Conservation (phyloP, 805 yeast species). For the Myxozyma monticola region DNA sequence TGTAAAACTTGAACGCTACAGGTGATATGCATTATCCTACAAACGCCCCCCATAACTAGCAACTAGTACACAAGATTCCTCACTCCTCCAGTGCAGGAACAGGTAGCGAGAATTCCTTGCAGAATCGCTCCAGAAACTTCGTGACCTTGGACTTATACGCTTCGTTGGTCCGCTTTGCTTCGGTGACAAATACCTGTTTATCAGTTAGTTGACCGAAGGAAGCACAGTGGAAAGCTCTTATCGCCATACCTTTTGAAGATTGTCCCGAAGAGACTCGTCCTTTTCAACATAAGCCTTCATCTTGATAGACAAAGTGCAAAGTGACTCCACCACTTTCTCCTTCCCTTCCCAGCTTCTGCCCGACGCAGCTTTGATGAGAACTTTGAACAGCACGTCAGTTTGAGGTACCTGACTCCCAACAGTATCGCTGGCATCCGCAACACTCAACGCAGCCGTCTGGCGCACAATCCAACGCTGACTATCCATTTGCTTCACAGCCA, state of each 20-base stretch:
- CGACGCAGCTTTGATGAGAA: conserved; percentile 58
- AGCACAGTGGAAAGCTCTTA: background rate
- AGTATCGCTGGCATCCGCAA: conserved; percentile 57
- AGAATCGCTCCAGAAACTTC: conserved; percentile 51
- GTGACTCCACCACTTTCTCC: conserved; percentile 68
- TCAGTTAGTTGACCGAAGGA: background rate
- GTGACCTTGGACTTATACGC: conserved; percentile 61
- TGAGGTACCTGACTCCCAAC: conserved; percentile 37
- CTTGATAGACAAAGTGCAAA: conserved; percentile 58
- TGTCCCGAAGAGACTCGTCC: conserved; percentile 40
- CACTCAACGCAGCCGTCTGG: conserved; percentile 66
- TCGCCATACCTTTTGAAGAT: conserved; percentile 25
- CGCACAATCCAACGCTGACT: conserved; percentile 65
- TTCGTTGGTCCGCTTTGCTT: conserved; percentile 65
- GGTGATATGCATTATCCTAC: too few relatives aligned
- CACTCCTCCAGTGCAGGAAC: conserved; percentile 9
- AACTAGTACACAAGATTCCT: too few relatives aligned
- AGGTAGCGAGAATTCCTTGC: conserved; percentile 16
- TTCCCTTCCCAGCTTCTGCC: conserved; percentile 92
- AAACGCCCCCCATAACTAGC: too few relatives aligned
- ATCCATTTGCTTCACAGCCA: conserved; percentile 52
- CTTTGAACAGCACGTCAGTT: conserved; percentile 47
- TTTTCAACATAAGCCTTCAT: conserved; percentile 43
- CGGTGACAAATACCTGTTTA: conserved; percentile 51
- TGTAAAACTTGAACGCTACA: too few relatives aligned